phyloP scores from a whole-genome alignment of 2,329 filamentous ascomycete species.

The Pyricularia grisea region DNA sequence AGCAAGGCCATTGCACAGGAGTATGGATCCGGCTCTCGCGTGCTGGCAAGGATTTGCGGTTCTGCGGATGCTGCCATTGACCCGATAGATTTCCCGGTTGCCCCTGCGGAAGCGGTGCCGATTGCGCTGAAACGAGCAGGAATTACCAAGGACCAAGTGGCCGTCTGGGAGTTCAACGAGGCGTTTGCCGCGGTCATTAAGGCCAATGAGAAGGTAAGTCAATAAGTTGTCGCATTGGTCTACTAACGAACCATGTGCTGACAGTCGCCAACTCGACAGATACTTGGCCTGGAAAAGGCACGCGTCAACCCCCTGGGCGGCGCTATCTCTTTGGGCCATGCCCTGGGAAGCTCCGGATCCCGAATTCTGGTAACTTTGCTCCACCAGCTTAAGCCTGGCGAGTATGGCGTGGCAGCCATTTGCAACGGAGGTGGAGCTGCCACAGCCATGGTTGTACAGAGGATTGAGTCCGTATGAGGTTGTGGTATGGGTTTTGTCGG shows the following conservation, averaged over 20 bases:
- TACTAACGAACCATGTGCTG: background rate
- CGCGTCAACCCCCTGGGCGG: conserved; percentile 83
- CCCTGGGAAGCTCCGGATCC: conserved; percentile 85
- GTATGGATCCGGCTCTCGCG: conserved; percentile 67
- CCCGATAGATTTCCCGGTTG: conserved; percentile 87
- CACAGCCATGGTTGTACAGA: conserved; percentile 84
- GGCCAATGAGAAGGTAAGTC: conserved; percentile 72
- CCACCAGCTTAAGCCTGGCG: conserved; percentile 82
- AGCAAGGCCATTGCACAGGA: conserved; percentile 72
- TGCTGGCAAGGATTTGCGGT: conserved; percentile 78
- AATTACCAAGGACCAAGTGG: conserved; percentile 83
- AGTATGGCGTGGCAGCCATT: conserved; percentile 93
- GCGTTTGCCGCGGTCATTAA: conserved; percentile 94
- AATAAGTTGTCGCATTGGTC: conserved; percentile 6
- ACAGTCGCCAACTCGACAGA: conserved; percentile 32
- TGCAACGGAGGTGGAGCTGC: conserved; percentile 95
- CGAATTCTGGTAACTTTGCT: conserved; percentile 83
- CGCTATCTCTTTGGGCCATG: conserved; percentile 86
- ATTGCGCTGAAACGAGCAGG: conserved; percentile 82
- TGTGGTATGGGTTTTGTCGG: background rate
- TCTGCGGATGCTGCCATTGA: conserved; percentile 87
- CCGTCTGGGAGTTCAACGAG: conserved; percentile 98
- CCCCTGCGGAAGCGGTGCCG: conserved; percentile 85
- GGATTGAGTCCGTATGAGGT: conserved; percentile 49
- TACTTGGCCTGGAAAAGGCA: conserved; percentile 69